Base-by-base conservation (phyloP, 179 eudicot genomes). In the Nepenthes alata region DNA sequence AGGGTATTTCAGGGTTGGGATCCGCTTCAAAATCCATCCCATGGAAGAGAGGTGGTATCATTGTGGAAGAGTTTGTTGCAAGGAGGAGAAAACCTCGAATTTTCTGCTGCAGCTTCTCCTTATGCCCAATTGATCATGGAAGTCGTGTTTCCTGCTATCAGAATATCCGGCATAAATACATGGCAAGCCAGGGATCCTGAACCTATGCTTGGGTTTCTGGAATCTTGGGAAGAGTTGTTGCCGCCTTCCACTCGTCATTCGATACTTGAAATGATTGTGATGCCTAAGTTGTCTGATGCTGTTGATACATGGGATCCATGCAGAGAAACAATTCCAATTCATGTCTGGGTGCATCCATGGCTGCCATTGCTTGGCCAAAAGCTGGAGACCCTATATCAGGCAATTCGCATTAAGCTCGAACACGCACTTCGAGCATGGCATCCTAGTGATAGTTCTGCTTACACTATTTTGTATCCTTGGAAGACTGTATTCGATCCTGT, bases 1-100 rank as follows among this genome's bases (percentile, higher is more conserved):
- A 70, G 93, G 69, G 81, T 81, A 36, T 93, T 93, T 74, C 98
- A 93, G 74, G 95, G 96, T 37, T 91, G 98, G 98, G 85, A 91
- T 57, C 98, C 89, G 6, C 86, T 88, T 38, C 84, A 73, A 55
- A 80, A 85, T 72, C 95, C 96, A 14, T 67, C 81, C 4, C 87
- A 85, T 47, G 93, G 93, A 39, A 47, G 74, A 65, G 72, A 83
- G 67, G 72, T 75, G 61, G 65, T 89, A 52, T 65, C 83, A 55
- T 45, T 64, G 63, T 93, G 98, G 98, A 89, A 84, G 72, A 69
- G 74, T 61, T 63, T 93, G 55, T 76, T 93, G 82, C 85, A 81
- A 74, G 80, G 72, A 56, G 68, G 70, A 53, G 83, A 79, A 34
- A 75, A 70, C 53, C 63, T 65, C 34, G 72, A 66, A 65, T 65